Conservation (phyloP, 768 basidiomycete genomes). For the Pluteus cervinus region DNA sequence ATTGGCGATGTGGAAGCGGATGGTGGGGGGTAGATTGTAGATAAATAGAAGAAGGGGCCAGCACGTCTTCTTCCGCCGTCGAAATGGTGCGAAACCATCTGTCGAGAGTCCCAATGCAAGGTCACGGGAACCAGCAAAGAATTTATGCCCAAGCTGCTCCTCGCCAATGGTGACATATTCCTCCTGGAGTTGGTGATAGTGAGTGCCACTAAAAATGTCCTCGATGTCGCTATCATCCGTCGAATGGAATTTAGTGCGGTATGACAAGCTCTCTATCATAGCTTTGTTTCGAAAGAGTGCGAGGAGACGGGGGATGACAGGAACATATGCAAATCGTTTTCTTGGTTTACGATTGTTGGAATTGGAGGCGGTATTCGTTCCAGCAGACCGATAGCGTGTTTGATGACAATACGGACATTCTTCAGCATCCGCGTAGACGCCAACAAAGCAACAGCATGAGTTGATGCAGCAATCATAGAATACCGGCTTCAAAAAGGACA, state of each 20-base stretch:
- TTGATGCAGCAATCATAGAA: conserved; percentile 35
- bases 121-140: conserved; percentile 32
- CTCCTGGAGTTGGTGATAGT: conserved; percentile 13
- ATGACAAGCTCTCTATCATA: conserved; percentile 16
- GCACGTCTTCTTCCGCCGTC: conserved; percentile 21
- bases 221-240: conserved; percentile 27
- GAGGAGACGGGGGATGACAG: conserved; percentile 18
- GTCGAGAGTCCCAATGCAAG: conserved; percentile 35
- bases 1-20: conserved; percentile 26
- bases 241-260: conserved; percentile 16
- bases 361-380: too few relatives aligned
- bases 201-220: conserved; percentile 20
- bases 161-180: conserved; percentile 23
- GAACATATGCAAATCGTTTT: conserved; percentile 28
- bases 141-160: conserved; percentile 14
- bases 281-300: conserved; percentile 15
- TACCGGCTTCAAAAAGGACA: conserved; percentile 18
- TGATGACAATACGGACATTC: conserved; percentile 21
- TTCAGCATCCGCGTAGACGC: conserved; percentile 17
- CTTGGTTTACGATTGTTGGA: too few relatives aligned
- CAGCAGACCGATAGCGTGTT: too few relatives aligned
- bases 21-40: conserved; percentile 23
- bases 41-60: conserved; percentile 40
- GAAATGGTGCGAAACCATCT: conserved; percentile 37
- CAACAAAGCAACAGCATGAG: conserved; percentile 33